Evolutionary conservation across 345 rosid species (phyloP).

Genomic region (Dipteronia dyeriana): DNA sequence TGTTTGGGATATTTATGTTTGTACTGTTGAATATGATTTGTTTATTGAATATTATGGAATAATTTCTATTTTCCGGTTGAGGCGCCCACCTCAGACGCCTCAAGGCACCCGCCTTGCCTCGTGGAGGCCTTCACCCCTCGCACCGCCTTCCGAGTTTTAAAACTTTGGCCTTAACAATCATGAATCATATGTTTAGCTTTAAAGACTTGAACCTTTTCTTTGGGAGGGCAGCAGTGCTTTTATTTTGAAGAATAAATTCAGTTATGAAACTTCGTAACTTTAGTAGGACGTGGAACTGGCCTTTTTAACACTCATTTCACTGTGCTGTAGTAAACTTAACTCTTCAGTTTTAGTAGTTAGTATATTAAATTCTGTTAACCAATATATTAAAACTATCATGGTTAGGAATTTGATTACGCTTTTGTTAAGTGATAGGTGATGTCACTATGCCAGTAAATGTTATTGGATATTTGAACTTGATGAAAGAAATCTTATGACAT

Average conservation of each 20-base stretch:
- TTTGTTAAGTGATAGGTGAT: background rate
- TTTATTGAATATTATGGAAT: too few relatives aligned
- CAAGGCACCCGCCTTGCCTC: too few relatives aligned
- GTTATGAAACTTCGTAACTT: background rate
- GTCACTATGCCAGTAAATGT: background rate
- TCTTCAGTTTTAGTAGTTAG: background rate
- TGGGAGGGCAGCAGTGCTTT: background rate
- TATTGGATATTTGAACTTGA: background rate
- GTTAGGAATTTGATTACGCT: background rate
- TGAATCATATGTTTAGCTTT: background rate
- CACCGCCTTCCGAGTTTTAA: too few relatives aligned
- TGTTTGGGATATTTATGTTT: too few relatives aligned
- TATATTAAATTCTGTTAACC: background rate
- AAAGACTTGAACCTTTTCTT: too few relatives aligned
- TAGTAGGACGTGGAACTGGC: background rate
- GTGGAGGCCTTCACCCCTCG: too few relatives aligned
- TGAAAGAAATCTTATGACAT: background rate
- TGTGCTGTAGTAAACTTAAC: background rate
- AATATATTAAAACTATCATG: background rate
- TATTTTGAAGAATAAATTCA: background rate
- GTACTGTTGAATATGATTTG: too few relatives aligned
- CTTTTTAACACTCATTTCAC: background rate
- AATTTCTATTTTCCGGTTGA: too few relatives aligned
- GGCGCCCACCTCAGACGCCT: too few relatives aligned
- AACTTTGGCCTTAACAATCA: background rate